phyloP scores from a whole-genome alignment of 768 basidiomycete species.

The Suillus decipiens region DNA sequence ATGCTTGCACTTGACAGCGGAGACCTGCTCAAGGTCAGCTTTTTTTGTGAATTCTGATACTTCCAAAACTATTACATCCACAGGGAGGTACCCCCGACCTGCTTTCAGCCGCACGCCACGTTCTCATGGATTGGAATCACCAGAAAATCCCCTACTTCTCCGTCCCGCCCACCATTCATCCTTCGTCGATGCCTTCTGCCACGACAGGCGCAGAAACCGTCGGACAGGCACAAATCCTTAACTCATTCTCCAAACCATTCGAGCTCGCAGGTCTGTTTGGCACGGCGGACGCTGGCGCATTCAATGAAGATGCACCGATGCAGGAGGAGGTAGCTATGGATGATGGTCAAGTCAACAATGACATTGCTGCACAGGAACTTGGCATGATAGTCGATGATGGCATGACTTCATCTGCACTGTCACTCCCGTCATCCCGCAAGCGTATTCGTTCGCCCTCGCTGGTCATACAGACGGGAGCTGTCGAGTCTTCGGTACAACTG shows the following conservation, averaged over 20 bases:
- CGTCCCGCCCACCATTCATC: conserved; percentile 73
- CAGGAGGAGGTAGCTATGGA: conserved; percentile 46
- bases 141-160: conserved; percentile 94
- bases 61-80: background rate
- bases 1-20: conserved; percentile 86
- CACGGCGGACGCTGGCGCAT: conserved; percentile 79
- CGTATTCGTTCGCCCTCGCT: conserved; percentile 28
- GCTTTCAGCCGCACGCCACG: conserved; percentile 75
- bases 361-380: conserved; percentile 36
- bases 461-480: conserved; percentile 38
- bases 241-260: conserved; percentile 74
- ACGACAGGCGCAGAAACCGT: conserved; percentile 79
- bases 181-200: conserved; percentile 65
- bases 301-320: conserved; percentile 43
- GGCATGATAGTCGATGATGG: conserved; percentile 44
- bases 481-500: conserved; percentile 36
- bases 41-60: background rate
- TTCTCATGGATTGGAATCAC: conserved; percentile 92
- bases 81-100: conserved; percentile 93
- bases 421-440: conserved; percentile 19
- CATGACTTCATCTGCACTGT: conserved; percentile 33
- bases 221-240: conserved; percentile 79
- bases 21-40: conserved; percentile 72
- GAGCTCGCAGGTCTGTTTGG: conserved; percentile 80
- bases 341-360: conserved; percentile 41